Evolutionary conservation across 169 alveolate species (phyloP).

Genomic region (Theileria parva): DNA sequence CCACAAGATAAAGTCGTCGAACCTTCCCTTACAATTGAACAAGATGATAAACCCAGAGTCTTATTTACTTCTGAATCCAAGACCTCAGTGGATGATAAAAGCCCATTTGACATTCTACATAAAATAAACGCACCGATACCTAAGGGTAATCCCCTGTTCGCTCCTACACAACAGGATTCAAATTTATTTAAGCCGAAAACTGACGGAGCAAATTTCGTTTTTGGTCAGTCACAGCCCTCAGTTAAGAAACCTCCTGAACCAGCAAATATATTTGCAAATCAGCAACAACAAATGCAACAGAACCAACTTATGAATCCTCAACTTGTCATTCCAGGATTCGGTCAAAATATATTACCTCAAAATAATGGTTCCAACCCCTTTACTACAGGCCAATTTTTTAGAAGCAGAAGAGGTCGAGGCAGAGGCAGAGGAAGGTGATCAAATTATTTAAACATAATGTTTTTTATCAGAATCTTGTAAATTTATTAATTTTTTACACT

Average conservation of each 20-base stretch:
- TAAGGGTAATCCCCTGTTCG: slow-evolving; percentile 64
- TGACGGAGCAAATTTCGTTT: slow-evolving; percentile 56
- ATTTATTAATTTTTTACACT: neutral
- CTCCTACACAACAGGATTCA: slow-evolving; percentile 47
- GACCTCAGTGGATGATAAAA: neutral
- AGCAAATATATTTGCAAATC: slow-evolving; percentile 3
- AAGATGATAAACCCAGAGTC: neutral
- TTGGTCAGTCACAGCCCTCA: slow-evolving; percentile 39
- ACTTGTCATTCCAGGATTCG: slow-evolving; percentile 27
- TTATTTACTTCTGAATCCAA: neutral
- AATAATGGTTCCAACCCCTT: slow-evolving; percentile 9
- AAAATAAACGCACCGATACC: slow-evolving; percentile 60
- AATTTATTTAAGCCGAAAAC: slow-evolving; percentile 24
- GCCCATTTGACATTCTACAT: slow-evolving; percentile 24
- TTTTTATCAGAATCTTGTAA: too few species aligned
- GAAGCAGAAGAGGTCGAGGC: slow-evolving; percentile 20
- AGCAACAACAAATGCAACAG: slow-evolving; percentile 2
- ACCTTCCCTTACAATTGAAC: neutral
- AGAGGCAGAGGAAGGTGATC: slow-evolving; percentile 27
- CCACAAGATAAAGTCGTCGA: neutral
- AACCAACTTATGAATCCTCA: slow-evolving; percentile 15
- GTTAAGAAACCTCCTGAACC: neutral
- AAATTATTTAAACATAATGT: neutral
- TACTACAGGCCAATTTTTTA: slow-evolving; percentile 21
- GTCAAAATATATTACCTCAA: slow-evolving; percentile 16